Base-by-base conservation (phyloP, 257 asterid species). In the Jacaranda copaia region DNA sequence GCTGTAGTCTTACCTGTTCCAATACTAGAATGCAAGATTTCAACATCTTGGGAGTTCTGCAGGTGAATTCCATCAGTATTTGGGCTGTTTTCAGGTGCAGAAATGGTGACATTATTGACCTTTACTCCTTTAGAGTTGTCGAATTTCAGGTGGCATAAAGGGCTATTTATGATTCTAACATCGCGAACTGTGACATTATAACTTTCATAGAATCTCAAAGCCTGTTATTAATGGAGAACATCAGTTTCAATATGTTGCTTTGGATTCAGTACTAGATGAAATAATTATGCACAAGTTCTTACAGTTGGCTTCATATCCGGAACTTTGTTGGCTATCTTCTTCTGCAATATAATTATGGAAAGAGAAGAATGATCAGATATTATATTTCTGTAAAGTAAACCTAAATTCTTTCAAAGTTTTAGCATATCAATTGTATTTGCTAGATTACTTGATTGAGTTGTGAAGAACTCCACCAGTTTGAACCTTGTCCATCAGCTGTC, bases 11-110 rank as follows among this genome's bases (percentile, higher is more conserved):
- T 78, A 89, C 98, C 97, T 9, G 90, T 81, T 57, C 87, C 93
- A 38, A 93, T 87, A 73, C 80, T 77, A 7, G 98, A 91, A 57
- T 91, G 80, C n/a, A 84, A 79, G 70, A 93, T 93, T 70, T 88
- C 91, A 0, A 91, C 94, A 57, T 89, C 93, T 82, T 88, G 92
- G 40, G 97, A 80, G 82, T 91, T 93, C 52, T 93, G 98, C 55
- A 91, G 88, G 77, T 93, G 98, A 83, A 93, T 91, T 35, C 98
- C 98, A 49, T 93, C 98, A 0, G 98, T 93, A 79, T 91, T 93
- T 38, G 91, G 89, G 81, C 98, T 93, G 75, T 8, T 72, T 75
- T 83, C 93, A 1, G 98, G 97, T 12, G 98, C 85, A 70, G 89
- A 88, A 43, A 93, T 91, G 20, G 97, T 87, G n/a, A 93, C 80